A percentile compares a stretch with the other conserved stretches of the same genome.
phyloP scores from a whole-genome alignment of 2,329 filamentous ascomycete genomes.

The Sordariomycetes sp. region DNA sequence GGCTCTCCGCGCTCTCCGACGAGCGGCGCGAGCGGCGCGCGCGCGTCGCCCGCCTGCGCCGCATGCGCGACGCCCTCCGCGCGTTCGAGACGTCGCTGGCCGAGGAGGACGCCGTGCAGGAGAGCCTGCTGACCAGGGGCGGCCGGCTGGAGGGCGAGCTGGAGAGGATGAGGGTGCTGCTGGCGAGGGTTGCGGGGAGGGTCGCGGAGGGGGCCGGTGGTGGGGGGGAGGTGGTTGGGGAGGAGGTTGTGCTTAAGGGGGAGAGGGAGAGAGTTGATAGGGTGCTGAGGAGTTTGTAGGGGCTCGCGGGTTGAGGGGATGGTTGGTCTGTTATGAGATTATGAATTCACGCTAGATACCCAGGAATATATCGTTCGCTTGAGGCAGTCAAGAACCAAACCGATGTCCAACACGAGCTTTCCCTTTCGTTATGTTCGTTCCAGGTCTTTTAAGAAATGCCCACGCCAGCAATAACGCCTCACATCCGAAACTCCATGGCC shows the following conservation, averaged over 20 bases:
- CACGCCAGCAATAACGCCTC: no score
- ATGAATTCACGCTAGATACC: neutral
- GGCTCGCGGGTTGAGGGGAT: neutral
- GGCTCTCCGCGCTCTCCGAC: conserved; percentile 36
- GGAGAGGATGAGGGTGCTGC: conserved; percentile 53
- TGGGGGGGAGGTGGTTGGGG: neutral
- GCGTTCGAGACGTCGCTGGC: conserved; percentile 27
- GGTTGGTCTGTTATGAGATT: neutral
- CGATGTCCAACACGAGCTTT: neutral
- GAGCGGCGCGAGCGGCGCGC: conserved; percentile 21
- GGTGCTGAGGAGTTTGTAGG: neutral
- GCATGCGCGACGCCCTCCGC: conserved; percentile 37
- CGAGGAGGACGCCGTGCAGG: conserved; percentile 36
- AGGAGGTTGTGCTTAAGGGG: neutral
- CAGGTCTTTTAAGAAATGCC: no score
- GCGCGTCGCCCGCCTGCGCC: conserved; percentile 34
- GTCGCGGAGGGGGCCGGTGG: conserved; percentile 18
- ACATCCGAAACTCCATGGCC: neutral
- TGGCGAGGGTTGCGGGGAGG: conserved; percentile 46
- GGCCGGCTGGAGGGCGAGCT: conserved; percentile 57
- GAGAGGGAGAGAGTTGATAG: neutral
- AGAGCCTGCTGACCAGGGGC: conserved; percentile 55
- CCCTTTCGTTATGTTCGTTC: no score
- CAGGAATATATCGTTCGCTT: neutral
- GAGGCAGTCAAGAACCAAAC: neutral